These are phyloP conservation scores for Diddensiella caesifluorescens DNA, from an alignment of 805 yeast genomes.

Conservation along the genomic window DNA sequence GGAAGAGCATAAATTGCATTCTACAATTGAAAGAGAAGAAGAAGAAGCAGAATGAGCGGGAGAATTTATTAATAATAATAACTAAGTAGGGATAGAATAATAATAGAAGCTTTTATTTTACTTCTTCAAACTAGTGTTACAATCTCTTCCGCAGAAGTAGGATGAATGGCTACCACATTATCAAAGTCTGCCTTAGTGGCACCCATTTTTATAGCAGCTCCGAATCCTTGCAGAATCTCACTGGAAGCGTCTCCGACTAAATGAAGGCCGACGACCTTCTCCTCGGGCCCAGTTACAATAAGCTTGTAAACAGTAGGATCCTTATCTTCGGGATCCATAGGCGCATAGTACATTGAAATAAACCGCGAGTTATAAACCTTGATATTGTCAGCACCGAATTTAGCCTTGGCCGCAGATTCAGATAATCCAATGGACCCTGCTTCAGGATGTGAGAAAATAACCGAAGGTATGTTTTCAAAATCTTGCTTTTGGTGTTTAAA, in stretches of 20 bases:
- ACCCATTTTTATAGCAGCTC: constrained; percentile 98
- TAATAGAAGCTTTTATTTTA: background rate
- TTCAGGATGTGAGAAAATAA: constrained; percentile 97
- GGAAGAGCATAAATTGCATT: constrained; percentile 52
- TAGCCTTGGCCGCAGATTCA: constrained; percentile 67
- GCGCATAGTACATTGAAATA: constrained; percentile 89
- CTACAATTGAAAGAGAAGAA: constrained; percentile 27
- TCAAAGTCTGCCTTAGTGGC: constrained; percentile 97
- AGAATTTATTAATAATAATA: background rate
- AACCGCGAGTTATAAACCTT: constrained; percentile 80
- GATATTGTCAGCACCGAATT: constrained; percentile 75
- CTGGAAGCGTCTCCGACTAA: constrained; percentile 85
- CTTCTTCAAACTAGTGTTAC: constrained; percentile 61
- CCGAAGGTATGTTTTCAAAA: constrained; percentile 84
- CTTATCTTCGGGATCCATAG: constrained; percentile 61
- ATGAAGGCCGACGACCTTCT: constrained; percentile 93
- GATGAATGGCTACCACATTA: constrained; percentile 95
- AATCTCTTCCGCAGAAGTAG: constrained; percentile 96
- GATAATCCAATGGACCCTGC: constrained; percentile 90
- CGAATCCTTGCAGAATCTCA: constrained; percentile 96
- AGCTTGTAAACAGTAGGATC: constrained; percentile 85
- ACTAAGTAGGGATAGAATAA: background rate
- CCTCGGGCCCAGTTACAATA: constrained; percentile 70
- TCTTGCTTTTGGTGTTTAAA: constrained; percentile 77
- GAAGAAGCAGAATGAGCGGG: background rate